These are phyloP conservation scores for Colletotrichum phormii DNA, from an alignment of 2,329 filamentous ascomycete genomes.

Conservation along the genomic window DNA sequence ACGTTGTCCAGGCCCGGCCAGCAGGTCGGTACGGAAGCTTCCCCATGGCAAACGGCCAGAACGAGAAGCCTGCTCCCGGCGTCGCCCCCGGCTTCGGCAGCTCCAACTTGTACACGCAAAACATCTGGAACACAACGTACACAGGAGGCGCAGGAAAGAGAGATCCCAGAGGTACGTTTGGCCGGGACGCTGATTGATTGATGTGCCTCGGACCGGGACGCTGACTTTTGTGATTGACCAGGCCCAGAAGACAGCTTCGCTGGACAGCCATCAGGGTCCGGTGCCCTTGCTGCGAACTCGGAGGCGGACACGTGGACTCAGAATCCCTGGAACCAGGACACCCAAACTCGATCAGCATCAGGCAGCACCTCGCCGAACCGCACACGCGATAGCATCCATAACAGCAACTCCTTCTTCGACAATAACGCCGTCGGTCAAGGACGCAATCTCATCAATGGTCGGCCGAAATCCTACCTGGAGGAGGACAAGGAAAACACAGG, in stretches of 20 bases:
- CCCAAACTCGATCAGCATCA: constrained; percentile 56
- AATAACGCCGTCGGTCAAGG: constrained; percentile 59
- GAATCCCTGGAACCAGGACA: constrained; percentile 70
- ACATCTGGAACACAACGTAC: constrained; percentile 54
- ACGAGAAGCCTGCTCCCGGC: constrained; percentile 46
- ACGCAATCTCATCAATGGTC: constrained; percentile 46
- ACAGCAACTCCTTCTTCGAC: constrained; percentile 58
- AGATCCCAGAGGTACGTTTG: constrained; percentile 59
- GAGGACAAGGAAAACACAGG: constrained; percentile 49
- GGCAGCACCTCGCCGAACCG: constrained; percentile 70
- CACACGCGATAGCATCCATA: constrained; percentile 61
- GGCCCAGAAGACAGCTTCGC: constrained; percentile 28
- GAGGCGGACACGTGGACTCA: constrained; percentile 74
- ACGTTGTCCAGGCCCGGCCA: constrained; percentile 47
- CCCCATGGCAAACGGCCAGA: constrained; percentile 46
- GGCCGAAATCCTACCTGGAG: constrained; percentile 51
- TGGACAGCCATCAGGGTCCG: constrained; percentile 71
- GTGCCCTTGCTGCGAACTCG: constrained; percentile 75
- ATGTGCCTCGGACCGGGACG: constrained; percentile 37
- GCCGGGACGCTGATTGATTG: background rate
- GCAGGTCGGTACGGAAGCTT: constrained; percentile 53
- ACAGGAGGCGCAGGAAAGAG: constrained; percentile 54
- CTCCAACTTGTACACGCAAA: constrained; percentile 50
- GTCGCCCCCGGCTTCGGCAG: constrained; percentile 50
- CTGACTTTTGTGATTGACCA: constrained; percentile 40